Base-by-base conservation (phyloP, 2,329 filamentous ascomycete species). In the Ophiostoma tasmaniense region DNA sequence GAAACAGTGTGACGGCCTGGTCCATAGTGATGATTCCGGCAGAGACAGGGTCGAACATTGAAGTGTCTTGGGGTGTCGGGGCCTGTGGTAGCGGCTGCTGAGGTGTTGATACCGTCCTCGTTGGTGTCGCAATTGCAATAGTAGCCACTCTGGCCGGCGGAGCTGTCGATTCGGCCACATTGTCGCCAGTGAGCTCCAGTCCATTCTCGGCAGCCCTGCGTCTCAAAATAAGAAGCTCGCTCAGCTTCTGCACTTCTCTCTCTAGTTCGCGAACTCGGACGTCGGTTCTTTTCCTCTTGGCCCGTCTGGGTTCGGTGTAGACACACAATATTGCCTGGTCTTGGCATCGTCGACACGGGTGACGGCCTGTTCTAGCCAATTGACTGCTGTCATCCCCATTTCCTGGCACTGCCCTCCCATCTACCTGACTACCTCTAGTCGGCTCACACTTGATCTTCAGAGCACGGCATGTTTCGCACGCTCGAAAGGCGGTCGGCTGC, bases 1-100 rank as follows among this genome's bases (percentile, higher is more conserved):
- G 67, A 25, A 72, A 71, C 7, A 72, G 67, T 2, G 66, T 28
- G 22, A 66, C 65, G 2, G 71, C 71, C 35, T 25, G 37, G 7
- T 64, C 65, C 70, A 69, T 70, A 6, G 68, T 39, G 39, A 72
- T 20, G 8, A 72, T 28, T 14, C 71, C 71, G 2, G 70, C 68
- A 0, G 70, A 30, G 14, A 72, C 70, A 5, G 70, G 68, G 50
- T 70, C 70, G 6, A 66, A 22, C n/a, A 37, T 33, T 3, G 61
- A 22, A 7, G 17, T 11, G 8, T 10, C 10, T 6, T 33, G 20
- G 33, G 30, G n/a, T 22, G 2, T 22, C 1, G 17, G 8, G 8
- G 45, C 45, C n/a, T 50, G 45, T 50, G 45, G 45, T n/a, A 50
- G 45, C 20, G 45, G 14, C 45, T 22, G 45, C n/a, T 20, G 45